Evolutionary conservation across 2,329 filamentous ascomycete species (phyloP), one percentile per base, ranked within the genome.

Genomic region (Pseudogymnoascus sp.): DNA sequence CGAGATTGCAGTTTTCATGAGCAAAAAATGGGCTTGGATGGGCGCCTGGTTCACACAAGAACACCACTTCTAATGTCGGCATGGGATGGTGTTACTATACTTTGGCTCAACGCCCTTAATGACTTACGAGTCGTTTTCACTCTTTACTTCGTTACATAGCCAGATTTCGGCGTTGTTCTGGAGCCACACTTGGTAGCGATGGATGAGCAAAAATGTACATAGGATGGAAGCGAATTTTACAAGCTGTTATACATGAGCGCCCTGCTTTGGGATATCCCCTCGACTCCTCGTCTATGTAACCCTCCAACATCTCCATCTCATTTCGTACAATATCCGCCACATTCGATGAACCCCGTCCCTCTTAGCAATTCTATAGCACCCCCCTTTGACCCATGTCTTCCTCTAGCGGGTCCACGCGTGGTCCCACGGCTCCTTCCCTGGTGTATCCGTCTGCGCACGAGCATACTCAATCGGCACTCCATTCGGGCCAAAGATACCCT

Each of bases 381-480:
- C 50, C 26, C 50, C n/a, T 31, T 35, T 56, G 46, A 56, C 16
- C 59, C 59, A 26, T 35, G 8, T 35, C 26, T 26, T 14, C 56
- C 56, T 19, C 19, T 69, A 72, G 76, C 88, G 84, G 79, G 87
- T 96, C 95, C 95, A 99, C 11, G 80, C 88, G 77, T 96, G 87
- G 78, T 98, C 95, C 92, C 93, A 99, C n/a, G 91, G 85, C 68
- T 88, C 85, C 72, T 82, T 82, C 0, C 82, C 80, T 6, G 93
- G 93, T 60, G 85, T 91, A 73, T 98, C 93, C 33, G 90, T 93
- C 82, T 96, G 89, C 66, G 85, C 80, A 68, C 90, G 81, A 28
- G 89, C 89, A 80, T 96, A 97, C 81, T 99, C 95, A 71, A 98
- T 93, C 12, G 95, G 95, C 63, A 97, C 82, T 64, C 87, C 85